Evolutionary conservation across 768 basidiomycete genomes (phyloP).

Genomic region (Pholiota molesta): DNA sequence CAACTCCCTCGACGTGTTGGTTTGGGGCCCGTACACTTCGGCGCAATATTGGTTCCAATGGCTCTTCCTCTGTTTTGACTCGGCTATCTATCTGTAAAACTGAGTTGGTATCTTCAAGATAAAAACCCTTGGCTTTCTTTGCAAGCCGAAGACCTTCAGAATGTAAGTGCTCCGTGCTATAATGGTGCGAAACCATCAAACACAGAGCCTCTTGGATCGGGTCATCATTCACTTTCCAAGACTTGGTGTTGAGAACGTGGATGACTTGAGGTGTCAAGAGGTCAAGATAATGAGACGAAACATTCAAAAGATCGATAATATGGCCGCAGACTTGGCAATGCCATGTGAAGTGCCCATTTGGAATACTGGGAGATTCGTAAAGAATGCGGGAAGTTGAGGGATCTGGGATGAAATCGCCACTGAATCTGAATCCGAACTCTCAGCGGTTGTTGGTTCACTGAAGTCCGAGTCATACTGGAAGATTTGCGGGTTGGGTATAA

Average conservation of each 20-base stretch:
- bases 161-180: conserved; percentile 16
- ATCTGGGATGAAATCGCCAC: conserved; percentile 25
- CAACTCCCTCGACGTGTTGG: too few species aligned
- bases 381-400: conserved; percentile 34
- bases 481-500: background rate
- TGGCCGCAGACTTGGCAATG: conserved; percentile 52
- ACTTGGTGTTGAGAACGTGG: conserved; percentile 28
- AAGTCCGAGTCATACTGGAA: conserved; percentile 60
- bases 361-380: conserved; percentile 40
- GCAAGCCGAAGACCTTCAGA: conserved; percentile 1
- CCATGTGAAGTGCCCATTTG: conserved; percentile 52
- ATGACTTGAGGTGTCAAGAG: conserved; percentile 24
- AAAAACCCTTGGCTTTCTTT: background rate
- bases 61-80: background rate
- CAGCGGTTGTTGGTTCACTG: conserved; percentile 50
- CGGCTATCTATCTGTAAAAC: background rate
- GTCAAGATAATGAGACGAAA: conserved; percentile 35
- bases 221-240: conserved; percentile 41
- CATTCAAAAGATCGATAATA: conserved; percentile 47
- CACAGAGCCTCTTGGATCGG: conserved; percentile 25
- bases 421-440: conserved; percentile 42
- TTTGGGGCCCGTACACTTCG: too few species aligned
- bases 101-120: background rate
- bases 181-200: conserved; percentile 33
- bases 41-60: background rate